phyloP scores from a whole-genome alignment of 2,329 filamentous ascomycete genomes.

The Madurella fahalii region DNA sequence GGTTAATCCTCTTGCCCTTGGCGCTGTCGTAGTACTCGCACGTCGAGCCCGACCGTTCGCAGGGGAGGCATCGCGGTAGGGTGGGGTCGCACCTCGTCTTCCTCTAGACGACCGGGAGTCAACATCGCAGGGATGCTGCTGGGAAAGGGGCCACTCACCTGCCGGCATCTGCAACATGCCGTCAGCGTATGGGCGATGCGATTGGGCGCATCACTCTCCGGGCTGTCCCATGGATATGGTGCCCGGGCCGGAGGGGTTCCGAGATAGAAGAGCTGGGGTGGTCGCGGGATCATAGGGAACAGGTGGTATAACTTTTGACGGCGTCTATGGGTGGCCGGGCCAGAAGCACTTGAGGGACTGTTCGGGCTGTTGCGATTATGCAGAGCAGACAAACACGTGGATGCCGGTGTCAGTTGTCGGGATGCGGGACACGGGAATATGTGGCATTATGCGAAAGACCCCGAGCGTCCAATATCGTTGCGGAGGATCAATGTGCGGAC shows the following conservation, averaged over 20 bases:
- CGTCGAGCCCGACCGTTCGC: constrained; percentile 82
- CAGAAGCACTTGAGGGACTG: too few species aligned
- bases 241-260: constrained; percentile 27
- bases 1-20: constrained; percentile 79
- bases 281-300: constrained; percentile 37
- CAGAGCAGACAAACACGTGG: too few species aligned
- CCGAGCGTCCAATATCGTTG: too few species aligned
- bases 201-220: constrained; percentile 49
- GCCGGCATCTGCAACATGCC: constrained; percentile 74
- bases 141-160: constrained; percentile 50
- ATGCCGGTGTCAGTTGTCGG: too few species aligned
- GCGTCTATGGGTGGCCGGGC: constrained; percentile 48
- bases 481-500: too few species aligned
- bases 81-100: constrained; percentile 96
- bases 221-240: constrained; percentile 35
- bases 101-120: constrained; percentile 53
- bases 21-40: constrained; percentile 95
- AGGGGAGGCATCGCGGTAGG: constrained; percentile 85
- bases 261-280: constrained; percentile 21
- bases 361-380: too few species aligned
- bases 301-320: constrained; percentile 57
- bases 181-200: constrained; percentile 75
- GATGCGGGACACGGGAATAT: too few species aligned
- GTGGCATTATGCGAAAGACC: too few species aligned
- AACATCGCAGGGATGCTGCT: not conserved